Percentiles rank a stretch among this genome's conserved stretches.
phyloP scores from a whole-genome alignment of 768 basidiomycete genomes.

The Russula virescens region DNA sequence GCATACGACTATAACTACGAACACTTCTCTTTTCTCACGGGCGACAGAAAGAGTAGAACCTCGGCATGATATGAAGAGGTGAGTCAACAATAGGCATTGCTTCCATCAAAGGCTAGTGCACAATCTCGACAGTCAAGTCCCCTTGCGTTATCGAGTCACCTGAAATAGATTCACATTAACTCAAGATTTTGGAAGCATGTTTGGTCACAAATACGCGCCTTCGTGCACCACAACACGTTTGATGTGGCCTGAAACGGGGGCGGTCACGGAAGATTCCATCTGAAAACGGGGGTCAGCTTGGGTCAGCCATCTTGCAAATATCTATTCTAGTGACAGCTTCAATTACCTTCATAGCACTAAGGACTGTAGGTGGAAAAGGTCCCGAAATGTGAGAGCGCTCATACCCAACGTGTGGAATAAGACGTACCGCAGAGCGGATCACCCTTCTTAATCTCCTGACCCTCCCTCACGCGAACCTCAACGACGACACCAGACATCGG shows the following conservation, averaged over 20 bases:
- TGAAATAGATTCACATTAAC: constrained; percentile 30
- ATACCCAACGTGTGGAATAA: constrained; percentile 16
- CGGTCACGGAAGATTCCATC: constrained; percentile 98
- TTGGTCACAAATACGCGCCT: constrained; percentile 41
- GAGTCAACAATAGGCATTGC: background rate
- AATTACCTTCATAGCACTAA: constrained; percentile 94
- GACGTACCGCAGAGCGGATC: constrained; percentile 86
- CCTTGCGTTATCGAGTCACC: constrained; percentile 95
- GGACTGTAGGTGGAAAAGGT: constrained; percentile 42
- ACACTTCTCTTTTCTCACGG: constrained; percentile 1
- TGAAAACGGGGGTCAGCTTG: constrained; percentile 30
- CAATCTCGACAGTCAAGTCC: constrained; percentile 86
- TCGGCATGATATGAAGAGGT: background rate
- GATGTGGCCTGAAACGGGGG: constrained; percentile 94
- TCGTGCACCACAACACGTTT: constrained; percentile 89
- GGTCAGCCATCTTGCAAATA: constrained; percentile 23
- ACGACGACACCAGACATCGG: constrained; percentile 98
- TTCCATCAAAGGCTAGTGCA: constrained; percentile 40
- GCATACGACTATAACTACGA: constrained; percentile 3
- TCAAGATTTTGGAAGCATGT: background rate
- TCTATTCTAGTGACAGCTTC: constrained; percentile 1
- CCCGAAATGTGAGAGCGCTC: constrained; percentile 19
- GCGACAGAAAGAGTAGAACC: background rate
- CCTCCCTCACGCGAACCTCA: constrained; percentile 96
- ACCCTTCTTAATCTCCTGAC: constrained; percentile 96